Base-by-base conservation (phyloP, 208 protist genomes). In the Strigomonas galati region DNA sequence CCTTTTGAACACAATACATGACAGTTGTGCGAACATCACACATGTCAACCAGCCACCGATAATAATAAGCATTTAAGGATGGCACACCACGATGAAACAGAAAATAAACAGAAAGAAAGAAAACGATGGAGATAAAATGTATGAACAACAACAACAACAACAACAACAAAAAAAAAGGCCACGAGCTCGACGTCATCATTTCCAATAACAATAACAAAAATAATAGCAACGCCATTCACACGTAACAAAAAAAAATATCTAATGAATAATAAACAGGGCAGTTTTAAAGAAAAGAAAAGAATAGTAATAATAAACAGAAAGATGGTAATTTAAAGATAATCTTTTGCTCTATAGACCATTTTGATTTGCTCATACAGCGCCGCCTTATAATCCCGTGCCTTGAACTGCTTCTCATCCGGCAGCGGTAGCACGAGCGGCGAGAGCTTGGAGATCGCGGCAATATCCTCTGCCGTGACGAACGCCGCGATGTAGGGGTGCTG, bases 401-500 rank as follows among this genome's bases (percentile, higher is more conserved):
- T 60, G 58, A 81, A 87, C n/a, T 82, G 61, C 49, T 84, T 73
- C 12, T 87, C 73, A 59, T 94, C 87, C 26, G 78, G 66, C 17
- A 94, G 69, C 0, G 91, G 87, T 62, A 93, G 72, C 23, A 65
- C 61, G 37, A 95, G 53, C 24, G 81, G 67, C 12, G 69, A 40
- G 32, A 76, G 70, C 19, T 52, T 49, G 32, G 74, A 71, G 17
- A 92, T 62, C 43, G 69, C 71, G 37, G 67, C 60, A 46, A 91
- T 60, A 28, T 91, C 86, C 6, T 79, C 77, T 24, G 62, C 56
- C 1, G 77, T 74, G 14, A 81, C 71, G 62, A 95, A 93, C 19
- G 65, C 62, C 1, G 85, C 89, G 6, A 98, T 66, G 69, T 95
- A 98, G 12, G 87, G 85, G 67, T 98, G 95, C 53, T 79, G 74